These are phyloP conservation scores for Spongispora temasekensis DNA, from an alignment of 1,284 basidiomycete genomes.

Conservation along the genomic window DNA sequence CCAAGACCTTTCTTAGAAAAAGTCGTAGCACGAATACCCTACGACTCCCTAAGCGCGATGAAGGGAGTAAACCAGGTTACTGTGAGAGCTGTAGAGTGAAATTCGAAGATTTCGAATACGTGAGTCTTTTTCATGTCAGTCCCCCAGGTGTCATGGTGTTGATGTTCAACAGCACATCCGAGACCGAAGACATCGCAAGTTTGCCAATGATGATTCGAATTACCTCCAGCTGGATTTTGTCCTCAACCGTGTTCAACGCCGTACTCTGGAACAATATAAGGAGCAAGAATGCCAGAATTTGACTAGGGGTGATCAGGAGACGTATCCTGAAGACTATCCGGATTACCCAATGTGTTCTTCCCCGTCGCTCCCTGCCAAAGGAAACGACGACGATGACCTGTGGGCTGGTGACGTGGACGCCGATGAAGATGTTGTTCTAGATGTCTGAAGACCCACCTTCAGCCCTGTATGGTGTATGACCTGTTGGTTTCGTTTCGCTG, in stretches of 20 bases:
- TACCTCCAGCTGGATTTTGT: conserved; percentile 84
- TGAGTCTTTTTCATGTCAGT: conserved; percentile 41
- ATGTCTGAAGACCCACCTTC: conserved; percentile 18
- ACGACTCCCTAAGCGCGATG: conserved; percentile 73
- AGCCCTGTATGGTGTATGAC: conserved; percentile 22
- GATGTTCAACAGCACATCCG: conserved; percentile 66
- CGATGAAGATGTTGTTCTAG: conserved; percentile 20
- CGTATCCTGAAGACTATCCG: conserved; percentile 26
- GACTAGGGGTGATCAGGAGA: conserved; percentile 9
- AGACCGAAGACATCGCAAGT: conserved; percentile 81
- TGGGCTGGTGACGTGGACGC: conserved; percentile 26
- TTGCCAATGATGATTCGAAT: conserved; percentile 80
- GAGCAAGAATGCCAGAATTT: conserved; percentile 24
- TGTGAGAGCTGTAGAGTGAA: conserved; percentile 96
- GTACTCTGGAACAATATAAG: conserved; percentile 50
- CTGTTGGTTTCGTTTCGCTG: conserved; percentile 24
- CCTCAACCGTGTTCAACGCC: conserved; percentile 72
- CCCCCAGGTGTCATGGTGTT: conserved; percentile 2
- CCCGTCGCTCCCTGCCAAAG: conserved; percentile 9
- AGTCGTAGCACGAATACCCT: conserved; percentile 79
- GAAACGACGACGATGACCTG: conserved; percentile 22
- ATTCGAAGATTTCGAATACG: conserved; percentile 87
- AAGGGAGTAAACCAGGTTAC: conserved; percentile 92
- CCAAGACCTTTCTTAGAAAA: conserved; percentile 57
- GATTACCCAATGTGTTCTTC: conserved; percentile 28